Evolutionary conservation across 441 rosid species (phyloP), one percentile per base, ranked within the genome.

Genomic region (Pelargonium fulgidum): DNA sequence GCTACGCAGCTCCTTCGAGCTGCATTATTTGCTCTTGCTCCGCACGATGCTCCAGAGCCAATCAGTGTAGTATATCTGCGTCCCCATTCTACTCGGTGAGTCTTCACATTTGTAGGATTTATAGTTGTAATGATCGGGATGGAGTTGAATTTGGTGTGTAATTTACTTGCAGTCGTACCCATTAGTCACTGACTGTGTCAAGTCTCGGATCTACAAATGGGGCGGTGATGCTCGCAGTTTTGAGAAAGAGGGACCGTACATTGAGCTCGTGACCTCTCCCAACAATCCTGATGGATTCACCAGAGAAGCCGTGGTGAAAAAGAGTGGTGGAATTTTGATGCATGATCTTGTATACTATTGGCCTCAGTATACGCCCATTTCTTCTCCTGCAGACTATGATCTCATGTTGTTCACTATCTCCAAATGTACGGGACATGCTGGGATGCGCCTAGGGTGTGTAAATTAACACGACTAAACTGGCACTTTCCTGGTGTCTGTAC

Each of bases 341-440:
- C 98, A 1, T 91, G 39, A 33, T 7, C 39, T 33, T 1, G 39
- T 7, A 3, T 33, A 33, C 39, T 33, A 33, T 66, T 93, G 97
- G 98, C 97, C 98, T 0, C 98, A 93, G 26, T 89, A 93, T n/a
- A 91, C 93, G 7, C 92, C 98, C 0, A 88, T 93, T 67, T 70
- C 87, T n/a, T 74, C 81, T 6, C 78, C 83, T 11, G 92, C 92
- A 1, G 86, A 91, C 70, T 85, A 93, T 9, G 88, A 87, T 64
- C 84, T 93, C 41, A 86, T 87, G 93, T 81, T 93, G 54, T 93
- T 91, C 82, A 89, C 96, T 0, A 79, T 85, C 75, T 91, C 98
- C 1, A 93, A 93, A 79, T 80, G 86, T 78, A 91, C 90, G 0
- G 98, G 97, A 58, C 98, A 93, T 58, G 98, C 97, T 41, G 98